Base-by-base conservation (phyloP, 345 rosid genomes). In the Cardamine chenopodiifolia region DNA sequence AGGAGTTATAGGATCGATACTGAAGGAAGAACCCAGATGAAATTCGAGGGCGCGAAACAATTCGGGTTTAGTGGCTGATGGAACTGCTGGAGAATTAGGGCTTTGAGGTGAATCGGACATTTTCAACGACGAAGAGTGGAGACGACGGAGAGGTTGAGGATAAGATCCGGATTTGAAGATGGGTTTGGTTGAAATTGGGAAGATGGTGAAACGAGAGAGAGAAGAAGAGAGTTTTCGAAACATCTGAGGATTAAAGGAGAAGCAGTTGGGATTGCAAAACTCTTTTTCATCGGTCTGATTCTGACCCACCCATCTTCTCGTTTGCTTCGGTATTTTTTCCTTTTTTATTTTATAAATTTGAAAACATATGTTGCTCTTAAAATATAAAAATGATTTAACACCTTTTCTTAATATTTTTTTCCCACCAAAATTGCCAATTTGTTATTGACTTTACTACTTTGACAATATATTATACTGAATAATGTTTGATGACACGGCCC, bases 11-110 rank as follows among this genome's bases (percentile, higher is more conserved):
- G 89, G 85, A 55, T 79, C 78, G 0, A 70, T 10, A 25, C 81
- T 81, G 63, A 91, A 88, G 11, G 86, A 69, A 29, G 85, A 86
- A 15, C 91, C 88, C 39, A 88, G 11, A 8, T 92, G 79, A 56
- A 81, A 66, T 71, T 91, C 96, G 2, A 91, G 85, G 56, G 91
- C 82, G n/a, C 93, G 90, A 13, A 91, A 75, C 63, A 91, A 42
- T 70, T 89, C 96, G 6, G 73, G 79, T 25, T 79, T 85, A 28
- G 55, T 70, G 17, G 49, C 7, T 48, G 82, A 82, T 11, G 47
- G 18, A 12, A 59, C 12, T 0, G 35, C 5, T 0, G 6, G 6
- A 0, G 64, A 35, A 10, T 59, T 35, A 35, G 47, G 64, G 22
- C 8, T 56, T 29, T 29, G 61, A 56, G 77, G 82, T 74, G 82